Conservation (phyloP, 73 alveolate species). For the Symbiodinium pilosum region DNA sequence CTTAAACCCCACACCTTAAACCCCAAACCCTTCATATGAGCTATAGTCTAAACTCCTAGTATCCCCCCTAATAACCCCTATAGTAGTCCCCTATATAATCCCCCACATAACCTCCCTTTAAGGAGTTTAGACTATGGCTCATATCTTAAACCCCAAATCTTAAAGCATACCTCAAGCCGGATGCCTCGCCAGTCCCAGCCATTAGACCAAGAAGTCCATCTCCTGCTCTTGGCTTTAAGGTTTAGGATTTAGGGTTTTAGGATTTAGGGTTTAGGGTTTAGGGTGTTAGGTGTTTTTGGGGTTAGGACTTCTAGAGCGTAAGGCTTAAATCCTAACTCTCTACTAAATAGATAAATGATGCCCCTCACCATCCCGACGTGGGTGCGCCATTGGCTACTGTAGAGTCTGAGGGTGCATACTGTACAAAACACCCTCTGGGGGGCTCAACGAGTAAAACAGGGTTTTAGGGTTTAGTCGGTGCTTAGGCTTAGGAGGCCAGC, state of each 20-base stretch:
- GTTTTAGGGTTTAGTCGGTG: background rate
- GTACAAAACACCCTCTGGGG: background rate
- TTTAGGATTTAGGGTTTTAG: background rate
- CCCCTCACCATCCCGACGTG: background rate
- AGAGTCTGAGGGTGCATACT: background rate
- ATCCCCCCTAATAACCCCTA: too few relatives aligned
- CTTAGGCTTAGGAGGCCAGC: background rate
- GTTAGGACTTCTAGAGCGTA: too few relatives aligned
- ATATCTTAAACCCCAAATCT: background rate
- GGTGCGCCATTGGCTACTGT: background rate
- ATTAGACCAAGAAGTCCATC: slow-evolving; percentile 75
- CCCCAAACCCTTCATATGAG: background rate
- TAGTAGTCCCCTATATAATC: too few relatives aligned
- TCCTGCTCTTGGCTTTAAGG: slow-evolving; percentile 10
- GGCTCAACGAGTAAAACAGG: background rate
- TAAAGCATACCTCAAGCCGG: background rate
- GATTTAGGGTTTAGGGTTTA: background rate
- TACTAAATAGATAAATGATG: background rate
- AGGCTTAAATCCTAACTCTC: too few relatives aligned
- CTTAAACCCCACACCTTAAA: background rate
- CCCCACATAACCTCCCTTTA: too few relatives aligned
- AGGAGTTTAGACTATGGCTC: too few relatives aligned
- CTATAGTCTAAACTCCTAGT: background rate
- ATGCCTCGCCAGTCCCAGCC: slow-evolving; percentile 22
- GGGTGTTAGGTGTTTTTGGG: too few relatives aligned